Conservation (phyloP, 192 early-diverging fungal genomes). For the Phycomyces nitens region DNA sequence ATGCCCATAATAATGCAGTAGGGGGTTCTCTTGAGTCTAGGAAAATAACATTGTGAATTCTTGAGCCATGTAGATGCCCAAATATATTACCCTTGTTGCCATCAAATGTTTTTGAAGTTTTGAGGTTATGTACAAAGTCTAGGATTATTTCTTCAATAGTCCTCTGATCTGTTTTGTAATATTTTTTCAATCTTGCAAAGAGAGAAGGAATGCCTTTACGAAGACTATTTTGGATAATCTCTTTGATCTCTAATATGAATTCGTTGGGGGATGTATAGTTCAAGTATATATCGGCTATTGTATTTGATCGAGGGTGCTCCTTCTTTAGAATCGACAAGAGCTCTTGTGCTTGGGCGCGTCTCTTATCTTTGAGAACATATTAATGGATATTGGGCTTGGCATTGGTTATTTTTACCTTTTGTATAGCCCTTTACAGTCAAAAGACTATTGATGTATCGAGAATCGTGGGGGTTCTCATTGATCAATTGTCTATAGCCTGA, state of each 20-base stretch:
- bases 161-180: slow-evolving; percentile 65
- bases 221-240: slow-evolving; percentile 64
- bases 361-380: not conserved
- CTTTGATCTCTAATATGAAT: slow-evolving; percentile 57
- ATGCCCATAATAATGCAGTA: slow-evolving; percentile 75
- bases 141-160: slow-evolving; percentile 63
- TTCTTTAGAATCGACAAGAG: not conserved
- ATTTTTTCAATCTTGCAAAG: slow-evolving; percentile 72
- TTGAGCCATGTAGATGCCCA: not conserved
- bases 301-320: slow-evolving; percentile 71
- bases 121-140: slow-evolving; percentile 41
- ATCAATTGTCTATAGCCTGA: slow-evolving; percentile 69
- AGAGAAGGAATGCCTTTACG: slow-evolving; percentile 90
- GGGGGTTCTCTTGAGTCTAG: slow-evolving; percentile 47
- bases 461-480: slow-evolving; percentile 74
- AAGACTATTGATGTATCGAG: slow-evolving; percentile 66
- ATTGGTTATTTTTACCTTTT: slow-evolving; percentile 28
- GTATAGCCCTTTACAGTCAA: slow-evolving; percentile 48
- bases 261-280: slow-evolving; percentile 62
- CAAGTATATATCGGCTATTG: slow-evolving; percentile 70
- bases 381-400: not conserved
- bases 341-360: not conserved
- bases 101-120: slow-evolving; percentile 10
- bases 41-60: not conserved
- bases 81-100: not conserved